Evolutionary conservation across 2,329 filamentous ascomycete species (phyloP), one percentile per base, ranked within the genome.

Genomic region (Aspergillus bombycis): DNA sequence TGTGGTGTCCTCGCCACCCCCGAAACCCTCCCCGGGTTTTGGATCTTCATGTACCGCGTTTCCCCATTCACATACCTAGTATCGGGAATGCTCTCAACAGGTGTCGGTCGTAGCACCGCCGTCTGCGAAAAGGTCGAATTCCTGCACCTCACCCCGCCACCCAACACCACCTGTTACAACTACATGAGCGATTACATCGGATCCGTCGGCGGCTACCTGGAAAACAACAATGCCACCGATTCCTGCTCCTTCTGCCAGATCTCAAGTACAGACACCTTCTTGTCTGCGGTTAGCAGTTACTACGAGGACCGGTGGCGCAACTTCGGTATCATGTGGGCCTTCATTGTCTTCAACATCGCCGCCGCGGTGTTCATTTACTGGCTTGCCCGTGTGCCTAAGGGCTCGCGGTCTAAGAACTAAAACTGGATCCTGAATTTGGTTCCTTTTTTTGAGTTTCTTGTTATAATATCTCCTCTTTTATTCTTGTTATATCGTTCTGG

Each of bases 41-140:
- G 91, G 91, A 87, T 88, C 68, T 93, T 92, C 80, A 92, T 92
- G 89, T 91, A 92, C 77, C 84, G 86, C 43, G 81, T 88, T 38
- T 88, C 85, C 0, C 89, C 89, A 0, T 89, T 91, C 65, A 91
- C 88, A 0, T 92, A 91, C 58, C 79, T 82, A 12, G 80, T 83
- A 26, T 79, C 80, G 10, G 77, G 78, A n/a, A 77, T 83, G 67
- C 62, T 79, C 14, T 77, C 79, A 0, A 79, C 77, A 3, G 79
- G 77, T 53, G 72, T 79, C 8, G 71, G 75, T 1, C 72, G 74
- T 36, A 67, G 73, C 0, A 41, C 61, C 0, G 74, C 75, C n/a
- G 26, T 60, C 50, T 80, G 78, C 59, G 72, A 72, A 14, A 19
- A 50, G 0, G 66, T 74, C 45, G 78, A 80, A 63, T 67, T 70